Conservation (phyloP, 2,329 filamentous ascomycete genomes). For the Ceratocystis colombiana region DNA sequence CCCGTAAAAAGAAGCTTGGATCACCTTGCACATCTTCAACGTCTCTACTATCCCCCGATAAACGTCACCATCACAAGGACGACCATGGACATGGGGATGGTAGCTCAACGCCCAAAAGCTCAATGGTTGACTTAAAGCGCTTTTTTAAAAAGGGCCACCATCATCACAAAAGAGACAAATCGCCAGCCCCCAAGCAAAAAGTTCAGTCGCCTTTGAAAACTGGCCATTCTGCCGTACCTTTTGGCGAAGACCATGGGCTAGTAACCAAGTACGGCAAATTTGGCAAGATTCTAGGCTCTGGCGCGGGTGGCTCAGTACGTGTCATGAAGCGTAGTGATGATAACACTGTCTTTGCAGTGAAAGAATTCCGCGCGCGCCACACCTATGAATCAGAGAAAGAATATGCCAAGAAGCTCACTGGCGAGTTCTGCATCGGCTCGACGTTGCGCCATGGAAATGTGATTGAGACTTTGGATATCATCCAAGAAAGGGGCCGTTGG, state of each 20-base stretch:
- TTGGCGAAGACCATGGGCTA: slow-evolving; percentile 86
- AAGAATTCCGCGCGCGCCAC: slow-evolving; percentile 88
- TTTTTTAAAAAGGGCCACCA: slow-evolving; percentile 73
- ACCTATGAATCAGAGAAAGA: slow-evolving; percentile 89
- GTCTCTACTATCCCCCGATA: slow-evolving; percentile 39
- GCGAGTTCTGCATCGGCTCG: slow-evolving; percentile 95
- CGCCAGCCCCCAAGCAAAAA: slow-evolving; percentile 51
- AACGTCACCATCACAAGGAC: slow-evolving; percentile 35
- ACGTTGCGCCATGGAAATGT: slow-evolving; percentile 96
- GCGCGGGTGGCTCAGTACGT: slow-evolving; percentile 86
- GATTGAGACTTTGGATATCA: slow-evolving; percentile 93
- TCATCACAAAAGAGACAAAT: slow-evolving; percentile 55
- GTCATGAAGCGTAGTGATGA: slow-evolving; percentile 91
- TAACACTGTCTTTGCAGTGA: slow-evolving; percentile 89
- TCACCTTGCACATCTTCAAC: slow-evolving; percentile 46
- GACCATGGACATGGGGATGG: slow-evolving; percentile 26
- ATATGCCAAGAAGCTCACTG: slow-evolving; percentile 95
- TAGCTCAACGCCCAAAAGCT: slow-evolving; percentile 46
- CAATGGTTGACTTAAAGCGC: slow-evolving; percentile 91
- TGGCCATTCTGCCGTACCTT: slow-evolving; percentile 50
- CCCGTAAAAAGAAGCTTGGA: slow-evolving; percentile 57
- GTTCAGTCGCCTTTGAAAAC: slow-evolving; percentile 48
- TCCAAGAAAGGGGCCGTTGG: slow-evolving; percentile 89
- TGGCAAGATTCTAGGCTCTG: slow-evolving; percentile 84
- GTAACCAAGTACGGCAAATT: slow-evolving; percentile 92